Percentiles rank a stretch among this genome's conserved stretches.
These are phyloP conservation scores for Backusella parvicylindrica DNA, from an alignment of 192 early-diverging fungal genomes.

Conservation along the genomic window DNA sequence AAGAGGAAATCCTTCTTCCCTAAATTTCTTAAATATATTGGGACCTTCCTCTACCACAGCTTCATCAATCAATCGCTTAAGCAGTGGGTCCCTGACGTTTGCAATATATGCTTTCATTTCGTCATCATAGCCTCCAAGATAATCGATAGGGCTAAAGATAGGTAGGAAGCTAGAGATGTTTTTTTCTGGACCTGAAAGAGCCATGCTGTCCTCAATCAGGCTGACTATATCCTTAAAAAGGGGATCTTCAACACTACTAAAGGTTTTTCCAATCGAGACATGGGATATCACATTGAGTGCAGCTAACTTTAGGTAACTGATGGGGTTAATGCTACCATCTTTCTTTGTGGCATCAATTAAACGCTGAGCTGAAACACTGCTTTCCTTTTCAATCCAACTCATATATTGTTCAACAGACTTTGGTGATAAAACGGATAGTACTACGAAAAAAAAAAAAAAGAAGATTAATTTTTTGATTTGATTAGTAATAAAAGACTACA, in stretches of 20 bases:
- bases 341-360: neutral
- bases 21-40: neutral
- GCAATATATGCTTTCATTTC: neutral
- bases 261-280: neutral
- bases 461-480: neutral
- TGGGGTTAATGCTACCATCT: neutral
- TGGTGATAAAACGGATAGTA: neutral
- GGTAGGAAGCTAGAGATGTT: neutral
- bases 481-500: neutral
- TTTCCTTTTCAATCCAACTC: neutral
- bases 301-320: neutral
- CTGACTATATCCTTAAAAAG: neutral
- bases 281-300: neutral
- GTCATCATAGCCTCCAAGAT: neutral
- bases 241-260: neutral
- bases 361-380: neutral
- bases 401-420: neutral
- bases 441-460: neutral
- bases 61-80: neutral
- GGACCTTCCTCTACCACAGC: neutral
- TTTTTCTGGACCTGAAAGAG: neutral
- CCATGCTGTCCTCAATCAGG: neutral
- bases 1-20: neutral
- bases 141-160: neutral
- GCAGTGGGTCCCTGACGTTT: neutral